Conservation (phyloP, 805 yeast species). For the Lipomyces anomalus region DNA sequence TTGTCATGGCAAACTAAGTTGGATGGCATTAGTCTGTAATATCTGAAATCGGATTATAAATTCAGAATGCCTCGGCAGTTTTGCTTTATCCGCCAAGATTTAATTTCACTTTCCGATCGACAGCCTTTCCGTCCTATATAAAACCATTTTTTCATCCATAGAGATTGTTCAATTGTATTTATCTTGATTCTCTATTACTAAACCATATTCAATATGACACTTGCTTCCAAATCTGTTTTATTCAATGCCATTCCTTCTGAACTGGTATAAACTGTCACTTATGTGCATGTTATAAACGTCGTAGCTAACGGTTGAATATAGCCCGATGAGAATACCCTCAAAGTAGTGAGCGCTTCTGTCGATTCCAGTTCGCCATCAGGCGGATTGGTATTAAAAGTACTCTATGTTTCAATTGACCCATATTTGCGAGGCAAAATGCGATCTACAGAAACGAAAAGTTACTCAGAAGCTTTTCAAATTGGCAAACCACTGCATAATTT, state of each 20-base stretch:
- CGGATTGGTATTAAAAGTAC: conserved; percentile 42
- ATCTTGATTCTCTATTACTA: no score
- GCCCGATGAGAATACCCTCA: neutral
- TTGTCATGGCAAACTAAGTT: no score
- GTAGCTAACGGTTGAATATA: neutral
- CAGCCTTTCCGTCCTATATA: no score
- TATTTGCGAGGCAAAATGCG: conserved; percentile 56
- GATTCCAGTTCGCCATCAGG: conserved; percentile 23
- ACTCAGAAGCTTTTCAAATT: conserved; percentile 9
- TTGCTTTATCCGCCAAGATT: no score
- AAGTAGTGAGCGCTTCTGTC: neutral
- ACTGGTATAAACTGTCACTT: neutral
- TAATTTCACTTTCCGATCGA: no score
- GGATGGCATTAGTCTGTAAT: no score
- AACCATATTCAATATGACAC: no score
- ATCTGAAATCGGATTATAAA: no score
- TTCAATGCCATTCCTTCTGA: neutral
- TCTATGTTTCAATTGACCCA: conserved; percentile 54
- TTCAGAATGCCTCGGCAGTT: no score
- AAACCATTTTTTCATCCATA: no score
- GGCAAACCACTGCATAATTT: conserved; percentile 31
- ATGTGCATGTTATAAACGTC: no score
- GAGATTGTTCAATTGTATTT: no score
- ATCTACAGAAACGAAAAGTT: conserved; percentile 26
- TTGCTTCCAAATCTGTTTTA: neutral